Conservation (phyloP, 2,329 filamentous ascomycete species). For the Pseudogymnoascus sp. region DNA sequence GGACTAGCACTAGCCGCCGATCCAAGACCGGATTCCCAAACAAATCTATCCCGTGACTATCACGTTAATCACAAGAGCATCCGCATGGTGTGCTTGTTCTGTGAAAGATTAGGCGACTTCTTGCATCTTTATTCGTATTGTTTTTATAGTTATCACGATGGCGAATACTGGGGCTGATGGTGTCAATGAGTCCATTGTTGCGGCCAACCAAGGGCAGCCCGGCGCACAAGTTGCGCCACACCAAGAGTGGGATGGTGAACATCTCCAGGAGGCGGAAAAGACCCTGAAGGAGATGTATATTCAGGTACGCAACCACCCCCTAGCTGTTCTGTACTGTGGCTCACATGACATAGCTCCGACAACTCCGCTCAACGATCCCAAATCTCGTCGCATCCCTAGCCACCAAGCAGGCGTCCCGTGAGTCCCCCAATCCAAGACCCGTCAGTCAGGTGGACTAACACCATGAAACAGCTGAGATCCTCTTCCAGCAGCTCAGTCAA, state of each 20-base stretch:
- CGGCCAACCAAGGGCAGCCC: too few species aligned
- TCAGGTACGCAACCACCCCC: slow-evolving; percentile 23
- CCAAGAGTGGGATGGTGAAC: slow-evolving; percentile 28
- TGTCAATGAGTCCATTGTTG: not conserved
- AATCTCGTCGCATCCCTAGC: slow-evolving; percentile 48
- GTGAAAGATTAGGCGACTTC: slow-evolving; percentile 19
- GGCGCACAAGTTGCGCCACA: too few species aligned
- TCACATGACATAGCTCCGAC: not conserved
- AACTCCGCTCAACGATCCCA: slow-evolving; percentile 44
- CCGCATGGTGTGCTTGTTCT: slow-evolving; percentile 17
- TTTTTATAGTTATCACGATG: not conserved
- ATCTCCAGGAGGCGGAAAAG: slow-evolving; percentile 28
- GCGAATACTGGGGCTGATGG: not conserved
- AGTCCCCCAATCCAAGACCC: slow-evolving; percentile 22
- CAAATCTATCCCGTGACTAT: not conserved
- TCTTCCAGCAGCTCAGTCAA: slow-evolving; percentile 44
- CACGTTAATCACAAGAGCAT: slow-evolving; percentile 7
- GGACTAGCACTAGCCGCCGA: not conserved
- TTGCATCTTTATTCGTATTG: not conserved
- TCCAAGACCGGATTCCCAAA: not conserved
- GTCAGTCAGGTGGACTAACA: not conserved
- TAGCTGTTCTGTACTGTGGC: not conserved
- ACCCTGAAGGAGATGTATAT: slow-evolving; percentile 33
- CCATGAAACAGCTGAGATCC: slow-evolving; percentile 40
- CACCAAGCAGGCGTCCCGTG: slow-evolving; percentile 47